These are phyloP conservation scores for Ogataea glucozyma DNA, from an alignment of 805 yeast genomes.

Conservation along the genomic window DNA sequence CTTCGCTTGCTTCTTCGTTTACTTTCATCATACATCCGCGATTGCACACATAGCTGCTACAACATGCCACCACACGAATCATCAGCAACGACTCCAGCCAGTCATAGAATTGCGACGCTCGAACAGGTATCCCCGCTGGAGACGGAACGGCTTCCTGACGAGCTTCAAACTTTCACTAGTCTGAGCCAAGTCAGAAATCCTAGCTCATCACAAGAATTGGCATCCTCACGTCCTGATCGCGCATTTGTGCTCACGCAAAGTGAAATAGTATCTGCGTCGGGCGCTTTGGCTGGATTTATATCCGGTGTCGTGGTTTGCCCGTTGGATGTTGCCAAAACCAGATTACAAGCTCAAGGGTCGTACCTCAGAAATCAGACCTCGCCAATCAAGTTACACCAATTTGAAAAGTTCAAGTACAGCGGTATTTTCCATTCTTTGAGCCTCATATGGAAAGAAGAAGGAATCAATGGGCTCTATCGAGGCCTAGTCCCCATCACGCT, in stretches of 20 bases:
- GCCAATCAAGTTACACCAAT: slow-evolving; percentile 13
- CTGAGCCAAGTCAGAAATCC: neutral
- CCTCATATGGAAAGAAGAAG: slow-evolving; percentile 74
- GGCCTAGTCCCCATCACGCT: slow-evolving; percentile 90
- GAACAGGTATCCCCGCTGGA: slow-evolving; percentile 8
- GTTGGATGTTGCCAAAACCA: slow-evolving; percentile 90
- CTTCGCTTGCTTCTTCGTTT: no score
- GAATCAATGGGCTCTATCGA: slow-evolving; percentile 78
- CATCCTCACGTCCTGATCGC: slow-evolving; percentile 6
- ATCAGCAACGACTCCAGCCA: no score
- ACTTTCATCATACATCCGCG: neutral
- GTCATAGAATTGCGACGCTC: slow-evolving; percentile 3
- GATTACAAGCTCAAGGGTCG: slow-evolving; percentile 89
- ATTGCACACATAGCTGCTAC: neutral
- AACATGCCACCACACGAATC: neutral
- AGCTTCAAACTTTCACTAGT: neutral
- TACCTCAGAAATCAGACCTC: slow-evolving; percentile 26
- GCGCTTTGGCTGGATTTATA: slow-evolving; percentile 90
- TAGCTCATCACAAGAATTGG: neutral
- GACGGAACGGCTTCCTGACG: slow-evolving; percentile 7
- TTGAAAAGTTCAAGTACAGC: slow-evolving; percentile 42
- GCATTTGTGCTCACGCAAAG: slow-evolving; percentile 24
- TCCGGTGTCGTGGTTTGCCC: slow-evolving; percentile 94
- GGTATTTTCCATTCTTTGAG: slow-evolving; percentile 66
- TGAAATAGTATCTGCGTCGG: slow-evolving; percentile 75